Evolutionary conservation across 1,284 basidiomycete species (phyloP).

Genomic region (Leucoagaricus sp.): DNA sequence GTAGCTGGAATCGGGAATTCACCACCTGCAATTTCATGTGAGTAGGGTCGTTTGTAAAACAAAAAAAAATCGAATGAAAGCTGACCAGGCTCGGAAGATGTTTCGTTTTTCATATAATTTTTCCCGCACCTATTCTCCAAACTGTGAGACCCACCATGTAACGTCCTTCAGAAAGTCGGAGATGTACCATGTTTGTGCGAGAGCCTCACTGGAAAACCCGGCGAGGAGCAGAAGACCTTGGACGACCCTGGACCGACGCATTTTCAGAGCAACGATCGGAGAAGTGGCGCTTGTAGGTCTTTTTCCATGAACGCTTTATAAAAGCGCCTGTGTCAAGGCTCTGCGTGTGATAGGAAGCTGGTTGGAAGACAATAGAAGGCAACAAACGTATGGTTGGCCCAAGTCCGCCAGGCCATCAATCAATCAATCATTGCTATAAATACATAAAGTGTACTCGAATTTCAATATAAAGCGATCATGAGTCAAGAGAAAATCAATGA

Average conservation of each 20-base stretch:
- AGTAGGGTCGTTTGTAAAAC: not conserved
- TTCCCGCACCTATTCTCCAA: constrained; percentile 66
- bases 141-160: not conserved
- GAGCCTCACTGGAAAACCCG: constrained; percentile 12
- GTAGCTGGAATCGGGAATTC: constrained; percentile 54
- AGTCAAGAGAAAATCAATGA: no score
- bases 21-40: constrained; percentile 35
- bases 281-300: not conserved
- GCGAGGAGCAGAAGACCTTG: not conserved
- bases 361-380: not conserved
- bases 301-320: not conserved
- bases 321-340: not conserved
- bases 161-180: not conserved
- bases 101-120: constrained; percentile 55
- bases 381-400: constrained; percentile 3
- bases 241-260: constrained; percentile 5
- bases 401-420: not conserved
- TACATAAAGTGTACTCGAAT: not conserved
- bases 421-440: not conserved
- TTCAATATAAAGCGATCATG: no score
- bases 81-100: constrained; percentile 51
- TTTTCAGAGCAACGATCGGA: not conserved
- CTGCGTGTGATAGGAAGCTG: constrained; percentile 1
- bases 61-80: not conserved
- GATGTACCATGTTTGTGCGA: constrained; percentile 26